A percentile compares a stretch with the other conserved stretches of the same genome.
These are phyloP conservation scores for Camellia japonica DNA, from an alignment of 148 eudicot species.

Conservation along the genomic window DNA sequence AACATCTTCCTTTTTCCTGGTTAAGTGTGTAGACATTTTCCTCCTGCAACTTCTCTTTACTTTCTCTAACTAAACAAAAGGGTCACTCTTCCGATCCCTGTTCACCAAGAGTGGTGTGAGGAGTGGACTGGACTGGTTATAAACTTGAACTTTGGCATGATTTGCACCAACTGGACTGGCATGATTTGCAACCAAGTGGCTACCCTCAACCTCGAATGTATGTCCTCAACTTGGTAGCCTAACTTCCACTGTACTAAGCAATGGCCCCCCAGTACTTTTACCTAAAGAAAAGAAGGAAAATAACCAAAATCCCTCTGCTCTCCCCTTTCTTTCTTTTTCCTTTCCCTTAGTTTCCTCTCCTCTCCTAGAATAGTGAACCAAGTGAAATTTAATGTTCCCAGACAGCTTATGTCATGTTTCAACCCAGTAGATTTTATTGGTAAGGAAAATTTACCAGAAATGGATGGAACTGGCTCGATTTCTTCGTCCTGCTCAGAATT, in stretches of 20 bases:
- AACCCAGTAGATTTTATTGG: not conserved
- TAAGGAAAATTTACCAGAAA: slow-evolving; percentile 55
- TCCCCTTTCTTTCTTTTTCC: not conserved
- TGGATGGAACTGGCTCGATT: slow-evolving; percentile 51
- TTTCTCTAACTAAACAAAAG: not conserved
- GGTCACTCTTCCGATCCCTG: not conserved
- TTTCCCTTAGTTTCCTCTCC: not conserved
- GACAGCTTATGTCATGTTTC: not conserved
- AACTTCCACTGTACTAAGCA: not conserved
- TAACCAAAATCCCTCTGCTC: not conserved
- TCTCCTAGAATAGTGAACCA: not conserved
- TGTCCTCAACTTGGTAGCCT: not conserved
- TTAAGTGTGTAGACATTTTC: not conserved
- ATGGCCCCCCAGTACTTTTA: not conserved
- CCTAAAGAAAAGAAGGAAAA: not conserved
- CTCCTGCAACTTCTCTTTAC: not conserved
- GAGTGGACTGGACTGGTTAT: not conserved
- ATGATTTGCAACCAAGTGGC: too few species aligned
- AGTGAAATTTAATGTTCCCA: not conserved
- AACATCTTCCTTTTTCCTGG: not conserved
- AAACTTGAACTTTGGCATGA: not conserved
- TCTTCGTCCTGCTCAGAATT: slow-evolving; percentile 45
- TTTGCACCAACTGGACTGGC: too few species aligned
- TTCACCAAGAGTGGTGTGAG: not conserved
- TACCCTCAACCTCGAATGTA: not conserved